These are phyloP conservation scores for Colletotrichum liaoningense DNA, from an alignment of 2,329 filamentous ascomycete species.

Conservation along the genomic window DNA sequence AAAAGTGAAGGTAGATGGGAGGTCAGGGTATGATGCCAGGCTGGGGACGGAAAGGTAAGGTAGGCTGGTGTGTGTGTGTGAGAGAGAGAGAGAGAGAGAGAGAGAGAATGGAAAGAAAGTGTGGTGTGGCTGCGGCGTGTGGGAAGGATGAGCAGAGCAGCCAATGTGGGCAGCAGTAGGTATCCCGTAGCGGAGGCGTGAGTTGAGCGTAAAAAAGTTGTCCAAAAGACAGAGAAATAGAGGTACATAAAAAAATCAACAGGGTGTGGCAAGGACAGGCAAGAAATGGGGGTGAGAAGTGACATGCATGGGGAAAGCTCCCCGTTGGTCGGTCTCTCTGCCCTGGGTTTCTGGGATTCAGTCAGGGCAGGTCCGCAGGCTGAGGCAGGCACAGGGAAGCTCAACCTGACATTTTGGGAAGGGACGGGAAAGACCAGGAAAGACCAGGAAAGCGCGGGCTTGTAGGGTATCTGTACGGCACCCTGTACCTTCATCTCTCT, in stretches of 20 bases:
- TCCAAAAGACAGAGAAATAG: background rate
- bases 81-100: background rate
- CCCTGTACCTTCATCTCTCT: background rate
- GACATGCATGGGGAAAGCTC: slow-evolving; percentile 30
- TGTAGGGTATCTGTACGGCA: too few species aligned
- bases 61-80: slow-evolving; percentile 9
- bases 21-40: slow-evolving; percentile 30
- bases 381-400: background rate
- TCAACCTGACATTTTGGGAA: too few species aligned
- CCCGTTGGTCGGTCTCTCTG: background rate
- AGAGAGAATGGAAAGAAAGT: background rate
- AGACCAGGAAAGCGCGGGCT: too few species aligned
- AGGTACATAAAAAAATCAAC: slow-evolving; percentile 11
- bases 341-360: background rate
- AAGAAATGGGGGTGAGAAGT: slow-evolving; percentile 26
- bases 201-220: slow-evolving; percentile 10
- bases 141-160: slow-evolving; percentile 1
- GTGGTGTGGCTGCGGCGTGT: slow-evolving; percentile 20
- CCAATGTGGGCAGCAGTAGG: background rate
- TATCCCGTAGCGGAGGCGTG: background rate
- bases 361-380: slow-evolving; percentile 16
- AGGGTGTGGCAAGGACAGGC: slow-evolving; percentile 20
- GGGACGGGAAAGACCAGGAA: too few species aligned
- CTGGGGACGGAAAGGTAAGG: background rate
- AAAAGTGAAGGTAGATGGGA: slow-evolving; percentile 2